Evolutionary conservation across 2,329 filamentous ascomycete genomes (phyloP).

Genomic region (Sporothrix euskadiensis): DNA sequence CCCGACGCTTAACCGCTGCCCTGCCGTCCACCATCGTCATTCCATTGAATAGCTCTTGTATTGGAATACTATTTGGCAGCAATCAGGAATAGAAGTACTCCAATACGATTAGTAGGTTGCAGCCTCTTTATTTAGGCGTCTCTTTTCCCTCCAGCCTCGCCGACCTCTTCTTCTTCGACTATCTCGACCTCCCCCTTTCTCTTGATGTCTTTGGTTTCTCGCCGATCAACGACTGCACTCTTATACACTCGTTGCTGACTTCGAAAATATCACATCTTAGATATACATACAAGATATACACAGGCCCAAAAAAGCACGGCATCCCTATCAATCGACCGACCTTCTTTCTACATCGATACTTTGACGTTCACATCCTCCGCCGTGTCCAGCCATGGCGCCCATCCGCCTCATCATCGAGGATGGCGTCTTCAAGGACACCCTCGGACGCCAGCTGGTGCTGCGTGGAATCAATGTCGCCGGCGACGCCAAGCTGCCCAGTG

Average conservation of each 20-base stretch:
- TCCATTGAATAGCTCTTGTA: not conserved
- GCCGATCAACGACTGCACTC: not conserved
- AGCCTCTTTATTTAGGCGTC: not conserved
- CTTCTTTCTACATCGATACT: not conserved
- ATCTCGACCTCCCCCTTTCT: not conserved
- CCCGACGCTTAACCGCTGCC: constrained; percentile 17
- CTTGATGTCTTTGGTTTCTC: not conserved
- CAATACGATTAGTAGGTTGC: not conserved
- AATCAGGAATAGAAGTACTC: not conserved
- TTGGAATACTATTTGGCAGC: constrained; percentile 2
- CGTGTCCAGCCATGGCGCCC: constrained; percentile 59
- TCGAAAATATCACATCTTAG: not conserved
- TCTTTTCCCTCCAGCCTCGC: not conserved
- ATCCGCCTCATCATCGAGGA: constrained; percentile 83
- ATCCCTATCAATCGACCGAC: not conserved
- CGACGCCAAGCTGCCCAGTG: constrained; percentile 85
- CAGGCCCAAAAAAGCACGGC: not conserved
- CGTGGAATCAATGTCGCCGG: constrained; percentile 92
- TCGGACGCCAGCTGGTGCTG: constrained; percentile 82
- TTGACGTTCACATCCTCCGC: not conserved
- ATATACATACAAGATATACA: not conserved
- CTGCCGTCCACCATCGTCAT: not conserved
- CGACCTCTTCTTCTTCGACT: not conserved
- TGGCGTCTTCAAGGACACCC: constrained; percentile 75
- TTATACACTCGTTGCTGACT: not conserved